Percentiles rank a stretch among this genome's conserved stretches.
Conservation (phyloP, 2,329 filamentous ascomycete genomes). For the Phialophora expanda region DNA sequence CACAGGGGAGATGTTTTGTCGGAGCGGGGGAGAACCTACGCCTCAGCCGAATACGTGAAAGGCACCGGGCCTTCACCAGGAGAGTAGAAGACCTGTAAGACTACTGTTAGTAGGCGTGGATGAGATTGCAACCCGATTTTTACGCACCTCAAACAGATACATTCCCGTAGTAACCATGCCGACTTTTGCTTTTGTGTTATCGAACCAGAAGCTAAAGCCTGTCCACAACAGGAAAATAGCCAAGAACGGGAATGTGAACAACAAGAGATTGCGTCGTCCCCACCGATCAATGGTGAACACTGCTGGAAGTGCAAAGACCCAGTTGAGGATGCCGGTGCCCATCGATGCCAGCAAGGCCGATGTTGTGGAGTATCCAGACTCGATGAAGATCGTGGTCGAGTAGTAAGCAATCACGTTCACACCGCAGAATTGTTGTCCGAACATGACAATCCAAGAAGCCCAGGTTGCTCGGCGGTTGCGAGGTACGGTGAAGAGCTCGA, state of each 20-base stretch:
- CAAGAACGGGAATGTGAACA: conserved; percentile 69
- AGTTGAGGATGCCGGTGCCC: conserved; percentile 69
- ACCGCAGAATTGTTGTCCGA: conserved; percentile 57
- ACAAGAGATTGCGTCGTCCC: conserved; percentile 66
- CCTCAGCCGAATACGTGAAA: conserved; percentile 68
- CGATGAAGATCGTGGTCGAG: conserved; percentile 66
- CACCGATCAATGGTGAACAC: conserved; percentile 71
- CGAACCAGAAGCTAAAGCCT: conserved; percentile 59
- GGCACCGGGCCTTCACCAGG: conserved; percentile 67
- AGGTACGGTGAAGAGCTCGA: conserved; percentile 65
- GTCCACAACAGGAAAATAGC: conserved; percentile 55
- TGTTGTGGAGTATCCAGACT: conserved; percentile 59
- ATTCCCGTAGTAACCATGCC: conserved; percentile 53
- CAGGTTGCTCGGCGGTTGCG: conserved; percentile 66
- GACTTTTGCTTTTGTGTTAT: conserved; percentile 43
- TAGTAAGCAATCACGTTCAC: conserved; percentile 67
- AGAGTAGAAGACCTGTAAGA: conserved; percentile 53
- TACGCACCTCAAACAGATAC: conserved; percentile 39
- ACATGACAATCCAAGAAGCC: conserved; percentile 68
- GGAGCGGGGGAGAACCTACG: background rate
- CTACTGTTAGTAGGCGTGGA: background rate
- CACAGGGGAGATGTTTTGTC: conserved; percentile 41
- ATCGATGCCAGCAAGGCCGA: conserved; percentile 64
- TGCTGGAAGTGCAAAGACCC: conserved; percentile 67
- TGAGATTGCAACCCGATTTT: background rate